phyloP scores from a whole-genome alignment of 371 early-diverging fungal species.

The Sporodiniella umbellata region DNA sequence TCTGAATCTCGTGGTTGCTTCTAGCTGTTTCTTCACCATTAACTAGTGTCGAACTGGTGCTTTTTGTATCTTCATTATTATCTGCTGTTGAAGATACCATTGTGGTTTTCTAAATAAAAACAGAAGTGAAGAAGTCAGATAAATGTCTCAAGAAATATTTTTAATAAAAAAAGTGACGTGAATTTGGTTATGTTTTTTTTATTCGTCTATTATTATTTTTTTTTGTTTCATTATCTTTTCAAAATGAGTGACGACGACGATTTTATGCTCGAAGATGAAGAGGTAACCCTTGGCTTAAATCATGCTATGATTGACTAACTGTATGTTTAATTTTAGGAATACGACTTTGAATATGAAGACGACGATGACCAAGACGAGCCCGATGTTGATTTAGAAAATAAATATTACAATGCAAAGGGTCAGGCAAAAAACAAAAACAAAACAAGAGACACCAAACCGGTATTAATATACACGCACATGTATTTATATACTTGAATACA shows the following conservation, averaged over 20 bases:
- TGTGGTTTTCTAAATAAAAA: background rate
- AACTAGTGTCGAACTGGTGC: conserved; percentile 60
- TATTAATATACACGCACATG: background rate
- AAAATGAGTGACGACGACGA: conserved; percentile 62
- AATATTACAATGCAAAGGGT: conserved; percentile 95
- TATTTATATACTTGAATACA: conserved; percentile 13
- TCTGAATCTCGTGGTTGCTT: conserved; percentile 19
- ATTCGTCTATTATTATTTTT: conserved; percentile 4
- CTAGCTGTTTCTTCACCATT: conserved; percentile 45
- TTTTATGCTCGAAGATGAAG: conserved; percentile 77
- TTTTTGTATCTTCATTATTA: conserved; percentile 56
- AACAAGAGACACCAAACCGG: too few relatives aligned
- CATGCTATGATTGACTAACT: background rate
- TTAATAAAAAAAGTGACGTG: conserved; percentile 1
- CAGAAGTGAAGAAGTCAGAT: background rate
- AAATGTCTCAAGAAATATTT: background rate
- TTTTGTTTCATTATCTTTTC: conserved; percentile 6
- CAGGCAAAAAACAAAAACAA: background rate
- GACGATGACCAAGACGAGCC: conserved; percentile 86
- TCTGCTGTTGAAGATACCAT: conserved; percentile 7
- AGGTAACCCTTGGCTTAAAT: conserved; percentile 17
- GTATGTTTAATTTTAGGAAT: conserved; percentile 50
- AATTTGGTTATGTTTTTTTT: background rate
- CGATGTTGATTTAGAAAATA: conserved; percentile 88
- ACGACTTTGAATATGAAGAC: conserved; percentile 89